Percentiles rank a stretch among this genome's conserved stretches.
These are phyloP conservation scores for Ceratocystiopsis sp. DNA, from an alignment of 2,329 filamentous ascomycete species.

Conservation along the genomic window DNA sequence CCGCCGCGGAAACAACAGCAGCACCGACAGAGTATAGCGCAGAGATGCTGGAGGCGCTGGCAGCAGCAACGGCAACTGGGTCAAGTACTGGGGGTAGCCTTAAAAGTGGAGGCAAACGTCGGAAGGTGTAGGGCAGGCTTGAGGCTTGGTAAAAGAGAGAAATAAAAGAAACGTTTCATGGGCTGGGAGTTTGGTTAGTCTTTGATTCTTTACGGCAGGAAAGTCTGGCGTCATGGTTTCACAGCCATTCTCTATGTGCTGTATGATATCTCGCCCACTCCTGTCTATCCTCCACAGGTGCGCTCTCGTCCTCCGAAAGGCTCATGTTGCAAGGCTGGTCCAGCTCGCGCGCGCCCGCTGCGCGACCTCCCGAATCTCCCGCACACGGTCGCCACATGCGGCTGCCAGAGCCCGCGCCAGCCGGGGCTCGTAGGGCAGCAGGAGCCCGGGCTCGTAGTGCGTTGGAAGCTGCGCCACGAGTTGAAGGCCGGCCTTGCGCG, in stretches of 20 bases:
- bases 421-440: slow-evolving; percentile 26
- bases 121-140: slow-evolving; percentile 20
- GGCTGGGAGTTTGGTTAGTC: too few species aligned
- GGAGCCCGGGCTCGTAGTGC: slow-evolving; percentile 28
- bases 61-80: slow-evolving; percentile 14
- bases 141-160: too few species aligned
- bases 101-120: slow-evolving; percentile 27
- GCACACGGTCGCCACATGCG: slow-evolving; percentile 35
- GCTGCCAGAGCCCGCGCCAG: slow-evolving; percentile 29
- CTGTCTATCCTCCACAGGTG: too few species aligned
- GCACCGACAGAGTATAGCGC: slow-evolving; percentile 18
- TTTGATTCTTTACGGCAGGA: too few species aligned
- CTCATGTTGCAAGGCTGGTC: slow-evolving; percentile 20
- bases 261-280: too few species aligned
- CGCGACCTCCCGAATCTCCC: slow-evolving; percentile 34
- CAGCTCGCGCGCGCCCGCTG: slow-evolving; percentile 31
- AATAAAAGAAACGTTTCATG: too few species aligned
- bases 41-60: slow-evolving; percentile 30
- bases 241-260: too few species aligned
- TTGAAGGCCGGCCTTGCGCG: slow-evolving; percentile 29
- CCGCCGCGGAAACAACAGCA: slow-evolving; percentile 20
- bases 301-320: neutral
- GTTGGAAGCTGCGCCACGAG: slow-evolving; percentile 30
- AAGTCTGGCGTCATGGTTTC: too few species aligned
- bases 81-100: slow-evolving; percentile 16